Base-by-base conservation (phyloP, 2,329 filamentous ascomycete species). In the Pseudomassariella vexata region DNA sequence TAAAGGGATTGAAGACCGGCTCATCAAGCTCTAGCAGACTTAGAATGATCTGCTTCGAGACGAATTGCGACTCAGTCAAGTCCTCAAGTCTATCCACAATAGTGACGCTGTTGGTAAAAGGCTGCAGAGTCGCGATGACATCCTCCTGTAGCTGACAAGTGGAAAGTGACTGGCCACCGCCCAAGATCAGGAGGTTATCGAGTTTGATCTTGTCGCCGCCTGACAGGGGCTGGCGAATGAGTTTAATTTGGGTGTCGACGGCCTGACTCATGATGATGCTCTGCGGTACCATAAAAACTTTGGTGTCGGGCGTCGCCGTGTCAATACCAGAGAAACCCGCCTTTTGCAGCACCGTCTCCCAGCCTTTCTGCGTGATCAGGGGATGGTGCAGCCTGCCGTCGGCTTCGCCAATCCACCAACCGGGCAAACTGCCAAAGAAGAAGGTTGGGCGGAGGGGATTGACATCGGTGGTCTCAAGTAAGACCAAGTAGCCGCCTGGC, bases 1-100 rank as follows among this genome's bases (percentile, higher is more conserved):
- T 27, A 16, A 31, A 28, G 22, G 22, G 18, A 11, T 45, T 33
- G 22, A 59, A 47, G 3, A 49, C 30, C 1, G 53, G 50, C 9
- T 45, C 37, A 34, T 60, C 57, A 10, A 53, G 35, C 11, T 53
- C 50, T 11, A 37, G 28, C 5, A 53, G 32, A 24, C 23, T 35
- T 20, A 53, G 20, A 9, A 51, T 33, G 11, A 44, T 39, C 9
- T 23, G 21, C 22, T 25, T 18, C 12, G 31, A 9, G 19, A 10
- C 22, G 19, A 25, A n/a, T n/a, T n/a, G n/a, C n/a, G n/a, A n/a
- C n/a, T n/a, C n/a, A n/a, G n/a, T n/a, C n/a, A n/a, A n/a, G n/a
- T n/a, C n/a, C n/a, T n/a, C n/a, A n/a, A n/a, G n/a, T n/a, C n/a
- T n/a, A n/a, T n/a, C n/a, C n/a, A n/a, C n/a, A n/a, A n/a, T n/a